phyloP scores from a whole-genome alignment of 2,329 filamentous ascomycete species.

The Neofusicoccum kwambonambiense region DNA sequence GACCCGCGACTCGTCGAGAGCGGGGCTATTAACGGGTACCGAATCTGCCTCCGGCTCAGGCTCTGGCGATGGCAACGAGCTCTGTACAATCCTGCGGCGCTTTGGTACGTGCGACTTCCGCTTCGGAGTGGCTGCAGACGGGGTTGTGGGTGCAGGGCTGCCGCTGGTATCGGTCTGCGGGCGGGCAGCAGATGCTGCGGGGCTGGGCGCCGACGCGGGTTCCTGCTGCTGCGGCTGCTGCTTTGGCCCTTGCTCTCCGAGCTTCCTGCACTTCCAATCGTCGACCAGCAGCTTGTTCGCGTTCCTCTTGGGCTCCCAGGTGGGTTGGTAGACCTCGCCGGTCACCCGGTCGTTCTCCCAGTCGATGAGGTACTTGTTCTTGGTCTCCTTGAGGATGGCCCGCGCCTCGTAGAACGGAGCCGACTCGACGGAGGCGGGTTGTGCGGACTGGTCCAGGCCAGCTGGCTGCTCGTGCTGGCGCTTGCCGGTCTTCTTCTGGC shows the following conservation, averaged over 20 bases:
- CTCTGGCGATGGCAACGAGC: constrained; percentile 21
- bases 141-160: neutral
- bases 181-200: neutral
- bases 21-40: neutral
- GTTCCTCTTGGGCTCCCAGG: constrained; percentile 50
- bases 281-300: constrained; percentile 36
- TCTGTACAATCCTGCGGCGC: constrained; percentile 21
- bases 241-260: constrained; percentile 7
- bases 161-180: neutral
- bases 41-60: neutral
- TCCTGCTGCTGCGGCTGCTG: neutral
- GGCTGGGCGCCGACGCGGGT: neutral
- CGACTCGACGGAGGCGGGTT: neutral
- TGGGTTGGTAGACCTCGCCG: constrained; percentile 48
- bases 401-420: neutral
- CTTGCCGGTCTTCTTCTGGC: neutral
- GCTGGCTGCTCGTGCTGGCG: neutral
- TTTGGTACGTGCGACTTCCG: constrained; percentile 4
- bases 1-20: neutral
- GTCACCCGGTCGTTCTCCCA: constrained; percentile 56
- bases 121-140: neutral
- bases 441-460: neutral
- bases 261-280: constrained; percentile 33
- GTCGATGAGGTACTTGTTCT: constrained; percentile 52
- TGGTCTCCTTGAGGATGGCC: constrained; percentile 34